phyloP scores from a whole-genome alignment of 2,329 filamentous ascomycete genomes.

The Sclerotiophoma versabilis region DNA sequence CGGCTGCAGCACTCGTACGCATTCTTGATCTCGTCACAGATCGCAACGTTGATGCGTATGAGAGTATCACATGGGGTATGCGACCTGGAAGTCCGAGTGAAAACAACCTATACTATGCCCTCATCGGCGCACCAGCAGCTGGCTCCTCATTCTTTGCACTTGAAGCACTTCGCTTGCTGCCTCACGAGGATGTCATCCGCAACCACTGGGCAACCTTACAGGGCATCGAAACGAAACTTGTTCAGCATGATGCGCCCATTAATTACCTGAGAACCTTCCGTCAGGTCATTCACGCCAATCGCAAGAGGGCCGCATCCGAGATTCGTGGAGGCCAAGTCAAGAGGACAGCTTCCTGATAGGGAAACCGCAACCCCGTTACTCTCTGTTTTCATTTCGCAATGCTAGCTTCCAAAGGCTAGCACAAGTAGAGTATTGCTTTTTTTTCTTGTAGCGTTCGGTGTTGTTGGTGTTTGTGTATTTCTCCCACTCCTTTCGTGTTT shows the following conservation, averaged over 20 bases:
- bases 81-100: constrained; percentile 35
- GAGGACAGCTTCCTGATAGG: constrained; percentile 26
- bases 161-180: constrained; percentile 36
- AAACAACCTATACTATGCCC: constrained; percentile 42
- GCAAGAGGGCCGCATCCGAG: constrained; percentile 44
- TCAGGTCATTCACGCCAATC: constrained; percentile 36
- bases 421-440: constrained; percentile 10
- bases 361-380: neutral
- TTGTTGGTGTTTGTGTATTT: constrained; percentile 24
- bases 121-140: constrained; percentile 34
- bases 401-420: neutral
- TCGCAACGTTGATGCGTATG: constrained; percentile 45
- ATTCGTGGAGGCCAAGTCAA: constrained; percentile 39
- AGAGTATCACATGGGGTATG: constrained; percentile 38
- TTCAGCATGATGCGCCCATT: constrained; percentile 30
- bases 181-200: constrained; percentile 40
- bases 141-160: constrained; percentile 37
- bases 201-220: constrained; percentile 40
- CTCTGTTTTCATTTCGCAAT: neutral
- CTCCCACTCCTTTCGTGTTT: constrained; percentile 24
- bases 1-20: constrained; percentile 40
- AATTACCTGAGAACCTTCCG: constrained; percentile 37
- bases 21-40: constrained; percentile 44
- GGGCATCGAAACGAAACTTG: constrained; percentile 38
- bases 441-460: constrained; percentile 17